These are phyloP conservation scores for Backusella australiensis DNA, from an alignment of 192 early-diverging fungal species.

Conservation along the genomic window DNA sequence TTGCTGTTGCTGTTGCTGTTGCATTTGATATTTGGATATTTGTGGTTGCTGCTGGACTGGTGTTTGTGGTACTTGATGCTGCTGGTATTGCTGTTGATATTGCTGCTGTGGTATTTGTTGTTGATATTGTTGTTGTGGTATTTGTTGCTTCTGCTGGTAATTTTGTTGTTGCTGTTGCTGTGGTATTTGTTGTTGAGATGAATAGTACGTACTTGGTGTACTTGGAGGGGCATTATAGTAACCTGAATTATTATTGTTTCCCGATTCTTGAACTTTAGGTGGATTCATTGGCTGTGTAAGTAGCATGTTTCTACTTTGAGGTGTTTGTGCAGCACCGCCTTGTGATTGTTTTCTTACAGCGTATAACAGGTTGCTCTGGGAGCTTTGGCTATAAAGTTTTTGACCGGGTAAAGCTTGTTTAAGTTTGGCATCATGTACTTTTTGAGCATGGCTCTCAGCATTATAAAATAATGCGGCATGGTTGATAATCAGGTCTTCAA, in stretches of 20 bases:
- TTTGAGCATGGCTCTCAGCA: background rate
- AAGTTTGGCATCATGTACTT: background rate
- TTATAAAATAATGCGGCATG: conserved; percentile 1
- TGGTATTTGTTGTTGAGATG: background rate
- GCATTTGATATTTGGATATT: background rate
- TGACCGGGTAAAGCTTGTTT: background rate
- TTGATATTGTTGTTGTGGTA: background rate
- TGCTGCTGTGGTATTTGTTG: background rate
- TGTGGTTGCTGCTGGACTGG: background rate
- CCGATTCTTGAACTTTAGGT: background rate
- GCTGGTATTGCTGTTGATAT: conserved; percentile 3
- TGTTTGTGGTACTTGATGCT: conserved; percentile 9
- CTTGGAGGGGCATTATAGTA: background rate
- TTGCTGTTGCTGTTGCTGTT: background rate
- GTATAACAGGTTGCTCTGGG: conserved; percentile 6
- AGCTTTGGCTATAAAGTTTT: background rate
- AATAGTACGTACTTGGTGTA: background rate
- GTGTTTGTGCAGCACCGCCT: background rate
- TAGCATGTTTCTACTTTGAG: background rate
- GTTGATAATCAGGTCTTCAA: conserved; percentile 32
- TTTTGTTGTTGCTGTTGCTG: background rate
- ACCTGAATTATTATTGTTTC: background rate
- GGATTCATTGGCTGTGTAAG: conserved; percentile 5
- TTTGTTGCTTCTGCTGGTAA: background rate
- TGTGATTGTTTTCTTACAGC: background rate